These are phyloP conservation scores for Triticum turgidum DNA, from an alignment of 176 grass and related monocot genomes.

Conservation along the genomic window DNA sequence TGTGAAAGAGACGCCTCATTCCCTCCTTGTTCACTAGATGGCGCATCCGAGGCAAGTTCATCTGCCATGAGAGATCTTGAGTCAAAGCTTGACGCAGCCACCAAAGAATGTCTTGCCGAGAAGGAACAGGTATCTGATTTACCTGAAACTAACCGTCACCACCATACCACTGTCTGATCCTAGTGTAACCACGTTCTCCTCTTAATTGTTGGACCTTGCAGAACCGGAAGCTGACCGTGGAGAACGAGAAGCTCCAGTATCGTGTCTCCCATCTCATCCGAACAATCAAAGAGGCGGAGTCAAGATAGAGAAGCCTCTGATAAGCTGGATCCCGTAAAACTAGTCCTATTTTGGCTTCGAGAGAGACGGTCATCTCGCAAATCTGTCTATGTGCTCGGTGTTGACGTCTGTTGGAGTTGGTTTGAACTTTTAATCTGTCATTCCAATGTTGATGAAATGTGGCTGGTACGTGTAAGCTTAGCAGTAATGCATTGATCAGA, in stretches of 20 bases:
- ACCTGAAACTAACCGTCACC: not conserved
- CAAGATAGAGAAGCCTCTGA: slow-evolving; percentile 36
- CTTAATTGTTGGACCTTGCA: slow-evolving; percentile 35
- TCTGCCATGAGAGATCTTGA: slow-evolving; percentile 53
- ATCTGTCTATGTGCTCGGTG: not conserved
- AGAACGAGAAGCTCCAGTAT: slow-evolving; percentile 80
- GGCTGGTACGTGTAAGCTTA: not conserved
- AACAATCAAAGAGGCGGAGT: slow-evolving; percentile 56
- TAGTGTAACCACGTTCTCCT: not conserved
- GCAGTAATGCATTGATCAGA: not conserved
- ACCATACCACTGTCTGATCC: slow-evolving; percentile 5
- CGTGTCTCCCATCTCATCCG: slow-evolving; percentile 68
- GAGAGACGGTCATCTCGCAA: not conserved
- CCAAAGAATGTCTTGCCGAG: slow-evolving; percentile 41
- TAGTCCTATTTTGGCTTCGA: not conserved
- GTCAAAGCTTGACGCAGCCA: slow-evolving; percentile 48
- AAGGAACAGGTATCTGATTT: slow-evolving; percentile 57
- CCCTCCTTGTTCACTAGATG: slow-evolving; percentile 34
- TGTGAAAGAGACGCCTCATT: not conserved
- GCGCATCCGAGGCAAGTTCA: slow-evolving; percentile 38
- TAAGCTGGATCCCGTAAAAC: not conserved
- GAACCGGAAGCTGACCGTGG: slow-evolving; percentile 58
- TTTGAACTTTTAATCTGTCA: not conserved
- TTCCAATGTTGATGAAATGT: not conserved
- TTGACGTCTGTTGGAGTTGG: not conserved